Conservation (phyloP, 2,329 filamentous ascomycete genomes). For the Zymoseptoria crescenta region DNA sequence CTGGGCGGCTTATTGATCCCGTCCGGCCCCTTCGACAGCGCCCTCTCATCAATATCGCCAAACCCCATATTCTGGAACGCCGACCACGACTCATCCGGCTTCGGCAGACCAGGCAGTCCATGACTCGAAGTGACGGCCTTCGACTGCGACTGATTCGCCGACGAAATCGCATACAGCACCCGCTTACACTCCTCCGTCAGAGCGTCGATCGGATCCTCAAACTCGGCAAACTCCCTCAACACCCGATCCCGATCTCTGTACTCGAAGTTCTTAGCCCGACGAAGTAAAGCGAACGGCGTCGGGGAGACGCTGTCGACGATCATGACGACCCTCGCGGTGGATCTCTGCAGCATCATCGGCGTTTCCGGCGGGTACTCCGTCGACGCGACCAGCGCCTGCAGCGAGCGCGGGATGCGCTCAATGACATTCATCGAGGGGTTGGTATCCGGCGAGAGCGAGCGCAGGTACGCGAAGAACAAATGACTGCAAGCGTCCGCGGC, state of each 20-base stretch:
- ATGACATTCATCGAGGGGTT: slow-evolving; percentile 65
- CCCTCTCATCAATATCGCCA: slow-evolving; percentile 52
- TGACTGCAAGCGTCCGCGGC: slow-evolving; percentile 94
- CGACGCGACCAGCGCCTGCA: slow-evolving; percentile 83
- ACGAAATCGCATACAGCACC: slow-evolving; percentile 81
- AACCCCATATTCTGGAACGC: slow-evolving; percentile 95
- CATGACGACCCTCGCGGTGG: slow-evolving; percentile 88
- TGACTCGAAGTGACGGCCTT: slow-evolving; percentile 41
- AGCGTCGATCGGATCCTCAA: slow-evolving; percentile 78
- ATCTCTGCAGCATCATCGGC: slow-evolving; percentile 66
- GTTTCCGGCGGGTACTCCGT: slow-evolving; percentile 87
- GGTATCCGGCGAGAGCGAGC: slow-evolving; percentile 76
- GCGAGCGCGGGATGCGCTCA: slow-evolving; percentile 75
- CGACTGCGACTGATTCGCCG: slow-evolving; percentile 75
- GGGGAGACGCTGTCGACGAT: slow-evolving; percentile 92
- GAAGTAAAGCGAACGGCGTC: slow-evolving; percentile 82
- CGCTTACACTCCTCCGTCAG: slow-evolving; percentile 90
- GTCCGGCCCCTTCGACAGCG: slow-evolving; percentile 13
- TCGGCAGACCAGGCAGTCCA: slow-evolving; percentile 41
- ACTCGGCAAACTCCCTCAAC: slow-evolving; percentile 78
- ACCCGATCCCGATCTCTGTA: slow-evolving; percentile 82
- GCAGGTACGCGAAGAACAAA: slow-evolving; percentile 93
- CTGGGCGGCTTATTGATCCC: slow-evolving; percentile 17
- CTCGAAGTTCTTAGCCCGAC: slow-evolving; percentile 88
- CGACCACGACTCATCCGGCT: slow-evolving; percentile 80